Evolutionary conservation across 2,329 filamentous ascomycete genomes (phyloP).

Genomic region (Fusarium acutatum): DNA sequence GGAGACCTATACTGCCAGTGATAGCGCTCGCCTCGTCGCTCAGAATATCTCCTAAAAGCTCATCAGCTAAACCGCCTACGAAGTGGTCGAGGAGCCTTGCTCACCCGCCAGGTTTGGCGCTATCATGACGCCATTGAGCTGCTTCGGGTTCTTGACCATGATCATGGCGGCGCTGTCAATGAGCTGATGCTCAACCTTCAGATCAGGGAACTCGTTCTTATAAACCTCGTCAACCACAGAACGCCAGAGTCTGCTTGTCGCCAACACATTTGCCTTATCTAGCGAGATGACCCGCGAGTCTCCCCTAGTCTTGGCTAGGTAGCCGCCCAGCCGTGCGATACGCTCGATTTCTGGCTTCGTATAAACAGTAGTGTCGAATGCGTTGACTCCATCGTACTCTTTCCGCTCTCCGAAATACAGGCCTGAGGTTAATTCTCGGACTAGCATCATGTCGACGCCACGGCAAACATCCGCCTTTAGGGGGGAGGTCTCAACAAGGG

Average conservation of each 20-base stretch:
- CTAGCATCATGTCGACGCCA: conserved; percentile 90
- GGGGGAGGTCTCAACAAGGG: conserved; percentile 84
- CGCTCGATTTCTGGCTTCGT: conserved; percentile 86
- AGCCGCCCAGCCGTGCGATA: conserved; percentile 81
- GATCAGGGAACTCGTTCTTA: conserved; percentile 86
- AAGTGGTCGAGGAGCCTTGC: background rate
- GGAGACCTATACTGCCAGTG: conserved; percentile 85
- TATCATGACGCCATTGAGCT: conserved; percentile 89
- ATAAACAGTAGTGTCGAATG: conserved; percentile 89
- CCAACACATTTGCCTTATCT: conserved; percentile 97
- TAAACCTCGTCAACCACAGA: conserved; percentile 88
- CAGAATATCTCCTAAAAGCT: conserved; percentile 87
- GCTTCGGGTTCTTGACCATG: conserved; percentile 91
- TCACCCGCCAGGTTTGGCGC: conserved; percentile 76
- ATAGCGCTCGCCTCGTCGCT: conserved; percentile 95
- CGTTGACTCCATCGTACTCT: conserved; percentile 71
- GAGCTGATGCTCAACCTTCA: conserved; percentile 87
- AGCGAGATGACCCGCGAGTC: conserved; percentile 79
- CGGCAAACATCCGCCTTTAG: conserved; percentile 87
- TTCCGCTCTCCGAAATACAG: conserved; percentile 95
- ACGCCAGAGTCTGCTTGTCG: conserved; percentile 88
- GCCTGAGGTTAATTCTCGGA: conserved; percentile 91
- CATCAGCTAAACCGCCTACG: background rate
- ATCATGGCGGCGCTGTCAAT: conserved; percentile 98
- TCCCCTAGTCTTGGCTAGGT: conserved; percentile 78